phyloP scores from a whole-genome alignment of 2,329 filamentous ascomycete species.

The Thermothelomyces thermophilus region DNA sequence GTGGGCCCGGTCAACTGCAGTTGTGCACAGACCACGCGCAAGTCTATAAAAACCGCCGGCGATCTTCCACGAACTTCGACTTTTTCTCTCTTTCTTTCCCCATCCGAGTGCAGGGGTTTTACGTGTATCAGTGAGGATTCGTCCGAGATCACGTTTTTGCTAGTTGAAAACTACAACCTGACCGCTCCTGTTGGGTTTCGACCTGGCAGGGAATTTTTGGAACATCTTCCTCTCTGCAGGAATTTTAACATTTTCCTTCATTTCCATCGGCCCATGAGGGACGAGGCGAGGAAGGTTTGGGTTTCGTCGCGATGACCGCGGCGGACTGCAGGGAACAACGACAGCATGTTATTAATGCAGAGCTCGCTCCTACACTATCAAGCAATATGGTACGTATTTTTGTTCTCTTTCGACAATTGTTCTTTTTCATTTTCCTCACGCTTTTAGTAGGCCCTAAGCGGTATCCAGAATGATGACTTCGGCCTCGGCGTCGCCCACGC shows the following conservation, averaged over 20 bases:
- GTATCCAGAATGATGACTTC: slow-evolving; percentile 65
- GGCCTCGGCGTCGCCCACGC: slow-evolving; percentile 60
- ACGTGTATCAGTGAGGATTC: slow-evolving; percentile 80
- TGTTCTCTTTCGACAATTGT: not conserved
- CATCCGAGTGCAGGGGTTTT: slow-evolving; percentile 70
- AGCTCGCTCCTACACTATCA: not conserved
- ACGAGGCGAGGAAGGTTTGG: slow-evolving; percentile 21
- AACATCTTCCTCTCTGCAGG: slow-evolving; percentile 35
- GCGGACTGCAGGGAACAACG: no score
- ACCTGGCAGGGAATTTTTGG: slow-evolving; percentile 76
- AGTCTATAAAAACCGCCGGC: slow-evolving; percentile 2
- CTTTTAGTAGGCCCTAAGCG: slow-evolving; percentile 32
- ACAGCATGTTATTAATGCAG: no score
- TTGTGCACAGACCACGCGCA: slow-evolving; percentile 17
- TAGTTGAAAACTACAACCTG: slow-evolving; percentile 82
- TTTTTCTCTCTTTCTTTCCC: slow-evolving; percentile 37
- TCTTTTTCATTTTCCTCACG: not conserved
- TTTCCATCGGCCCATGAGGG: slow-evolving; percentile 31
- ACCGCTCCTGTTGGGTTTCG: slow-evolving; percentile 66
- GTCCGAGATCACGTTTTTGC: slow-evolving; percentile 84
- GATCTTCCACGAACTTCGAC: slow-evolving; percentile 6
- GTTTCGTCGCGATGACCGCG: not conserved
- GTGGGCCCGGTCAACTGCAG: slow-evolving; percentile 10
- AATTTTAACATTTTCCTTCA: slow-evolving; percentile 42
- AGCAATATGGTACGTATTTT: not conserved